Conservation (phyloP, 805 yeast genomes). For the Yarrowia hollandica region DNA sequence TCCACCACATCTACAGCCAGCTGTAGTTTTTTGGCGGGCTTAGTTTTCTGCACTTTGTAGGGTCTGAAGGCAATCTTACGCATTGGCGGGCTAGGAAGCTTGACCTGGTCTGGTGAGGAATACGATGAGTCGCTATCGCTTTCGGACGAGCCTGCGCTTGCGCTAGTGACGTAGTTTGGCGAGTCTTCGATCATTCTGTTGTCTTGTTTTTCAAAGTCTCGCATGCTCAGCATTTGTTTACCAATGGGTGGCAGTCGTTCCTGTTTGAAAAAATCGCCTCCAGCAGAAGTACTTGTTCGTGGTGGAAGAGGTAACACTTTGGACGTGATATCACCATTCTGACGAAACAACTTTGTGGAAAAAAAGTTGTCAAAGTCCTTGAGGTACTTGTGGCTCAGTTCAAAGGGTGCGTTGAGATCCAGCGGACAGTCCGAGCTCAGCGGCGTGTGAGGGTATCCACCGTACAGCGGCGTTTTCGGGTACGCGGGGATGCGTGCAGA, state of each 20-base stretch:
- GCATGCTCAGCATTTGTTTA: background rate
- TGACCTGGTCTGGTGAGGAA: background rate
- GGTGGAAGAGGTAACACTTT: background rate
- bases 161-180: background rate
- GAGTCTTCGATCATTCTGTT: too few species aligned
- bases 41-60: background rate
- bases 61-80: background rate
- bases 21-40: background rate
- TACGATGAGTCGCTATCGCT: background rate
- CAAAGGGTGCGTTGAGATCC: slow-evolving; percentile 21
- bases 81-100: background rate
- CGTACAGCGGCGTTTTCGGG: background rate
- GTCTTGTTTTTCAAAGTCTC: too few species aligned
- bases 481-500: background rate
- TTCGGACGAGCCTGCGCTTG: background rate
- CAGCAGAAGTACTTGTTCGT: background rate
- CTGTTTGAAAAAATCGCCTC: background rate
- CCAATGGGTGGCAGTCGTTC: background rate
- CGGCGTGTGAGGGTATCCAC: background rate
- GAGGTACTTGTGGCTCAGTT: background rate
- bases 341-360: background rate
- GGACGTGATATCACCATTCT: slow-evolving; percentile 1
- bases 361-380: slow-evolving; percentile 10
- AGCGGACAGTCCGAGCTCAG: background rate
- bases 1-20: background rate